Base-by-base conservation (phyloP, 306 rosid genomes). In the Inga oerstediana region DNA sequence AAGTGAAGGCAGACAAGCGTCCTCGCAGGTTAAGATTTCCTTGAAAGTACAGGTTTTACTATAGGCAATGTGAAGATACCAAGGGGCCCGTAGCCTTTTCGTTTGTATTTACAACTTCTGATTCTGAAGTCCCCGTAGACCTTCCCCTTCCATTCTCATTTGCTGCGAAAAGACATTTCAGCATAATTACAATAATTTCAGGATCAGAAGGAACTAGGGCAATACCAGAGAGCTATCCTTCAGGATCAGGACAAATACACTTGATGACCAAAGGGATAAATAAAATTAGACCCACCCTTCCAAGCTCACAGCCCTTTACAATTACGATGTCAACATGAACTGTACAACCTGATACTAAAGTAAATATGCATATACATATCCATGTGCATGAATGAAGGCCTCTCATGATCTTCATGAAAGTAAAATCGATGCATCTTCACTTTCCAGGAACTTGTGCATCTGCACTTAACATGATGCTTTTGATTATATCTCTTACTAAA, bases 41-140 rank as follows among this genome's bases (percentile, higher is more conserved):
- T 37, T 39, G 20, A 75, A 19, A 16, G 69, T 4, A 79, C 54
- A 62, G 34, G 39, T 30, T 85, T 80, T 39, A 72, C 79, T 12
- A 15, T 15, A 27, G 54, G 69, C 24, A 44, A 66, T 17, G 82
- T 13, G 30, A 59, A 58, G 30, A 75, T 66, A 79, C 54, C 78
- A 44, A 58, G 66, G 62, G 65, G 73, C 88, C 87, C 85, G 85
- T 92, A 58, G 81, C 81, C 66, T 81, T 32, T 62, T 65, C 68
- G 20, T 85, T 83, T 15, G 52, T 43, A 79, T 88, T 46, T 41
- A 86, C 82, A 79, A 86, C 88, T 87, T 87, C 91, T 49, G 94
- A 90, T 68, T 81, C 88, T 2, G 85, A 80, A 37, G 87, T 77
- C 41, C 83, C 86, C 1, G 37, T 66, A 74, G 80, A 76, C 79